Percentiles rank a stretch among this genome's conserved stretches.
Conservation (phyloP, 768 basidiomycete species). For the Kondoa malvinella region DNA sequence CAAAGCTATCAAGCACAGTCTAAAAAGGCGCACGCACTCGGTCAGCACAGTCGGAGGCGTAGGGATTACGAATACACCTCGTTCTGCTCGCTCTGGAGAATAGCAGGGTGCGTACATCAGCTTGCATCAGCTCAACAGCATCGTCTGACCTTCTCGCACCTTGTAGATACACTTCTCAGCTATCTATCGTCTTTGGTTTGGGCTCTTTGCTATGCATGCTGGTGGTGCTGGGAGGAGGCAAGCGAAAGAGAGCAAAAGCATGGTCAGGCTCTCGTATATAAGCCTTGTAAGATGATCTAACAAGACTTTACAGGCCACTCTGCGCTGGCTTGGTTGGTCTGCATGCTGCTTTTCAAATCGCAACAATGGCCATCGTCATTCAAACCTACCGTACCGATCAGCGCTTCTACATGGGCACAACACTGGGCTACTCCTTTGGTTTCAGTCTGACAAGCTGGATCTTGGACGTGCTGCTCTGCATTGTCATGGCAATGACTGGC, state of each 20-base stretch:
- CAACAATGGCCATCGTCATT: slow-evolving; percentile 1
- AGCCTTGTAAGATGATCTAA: background rate
- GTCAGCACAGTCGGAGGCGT: background rate
- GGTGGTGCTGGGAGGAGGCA: background rate
- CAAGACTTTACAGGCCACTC: background rate
- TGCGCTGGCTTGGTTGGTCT: slow-evolving; percentile 5
- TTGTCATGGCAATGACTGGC: background rate
- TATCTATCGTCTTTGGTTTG: slow-evolving; percentile 4
- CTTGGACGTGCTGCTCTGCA: background rate
- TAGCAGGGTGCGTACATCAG: background rate
- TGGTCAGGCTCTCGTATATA: background rate
- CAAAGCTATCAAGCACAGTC: background rate
- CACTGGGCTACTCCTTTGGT: background rate
- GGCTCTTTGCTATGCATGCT: background rate
- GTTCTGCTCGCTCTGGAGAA: slow-evolving; percentile 5
- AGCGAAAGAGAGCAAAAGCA: background rate
- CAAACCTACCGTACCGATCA: slow-evolving; percentile 2
- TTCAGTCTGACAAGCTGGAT: background rate
- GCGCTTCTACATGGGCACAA: slow-evolving; percentile 2
- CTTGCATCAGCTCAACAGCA: background rate
- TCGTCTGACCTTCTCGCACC: background rate
- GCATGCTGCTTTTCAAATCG: slow-evolving; percentile 6
- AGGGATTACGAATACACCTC: background rate
- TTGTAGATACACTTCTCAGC: slow-evolving; percentile 3
- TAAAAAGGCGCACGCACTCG: background rate